Evolutionary conservation across 441 rosid genomes (phyloP).

Genomic region (Gossypium gossypioides): DNA sequence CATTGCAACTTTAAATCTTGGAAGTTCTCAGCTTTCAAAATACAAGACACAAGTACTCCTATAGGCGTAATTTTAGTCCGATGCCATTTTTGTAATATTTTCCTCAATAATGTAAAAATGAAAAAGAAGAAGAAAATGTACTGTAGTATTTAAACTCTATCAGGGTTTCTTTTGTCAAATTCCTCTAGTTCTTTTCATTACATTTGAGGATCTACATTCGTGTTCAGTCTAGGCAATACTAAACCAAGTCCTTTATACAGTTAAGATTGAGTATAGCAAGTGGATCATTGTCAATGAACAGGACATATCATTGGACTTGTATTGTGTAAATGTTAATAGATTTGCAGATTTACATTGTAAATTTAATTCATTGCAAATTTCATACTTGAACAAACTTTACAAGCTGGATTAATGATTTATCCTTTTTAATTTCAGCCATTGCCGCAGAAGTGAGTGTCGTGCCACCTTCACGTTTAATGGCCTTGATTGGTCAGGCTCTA

Average conservation of each 20-base stretch:
- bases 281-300: not conserved
- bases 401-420: not conserved
- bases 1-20: not conserved
- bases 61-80: not conserved
- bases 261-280: not conserved
- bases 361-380: not conserved
- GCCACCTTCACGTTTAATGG: constrained; percentile 97
- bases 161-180: not conserved
- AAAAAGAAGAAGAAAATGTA: not conserved
- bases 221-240: not conserved
- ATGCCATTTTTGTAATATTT: not conserved
- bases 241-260: not conserved
- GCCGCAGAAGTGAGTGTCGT: constrained; percentile 93
- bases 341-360: not conserved
- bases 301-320: not conserved
- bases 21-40: not conserved
- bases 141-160: not conserved
- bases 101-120: not conserved
- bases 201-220: not conserved
- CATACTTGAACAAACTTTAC: not conserved
- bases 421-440: constrained; percentile 41
- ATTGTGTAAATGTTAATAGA: not conserved
- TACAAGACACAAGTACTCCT: not conserved
- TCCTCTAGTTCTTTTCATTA: not conserved
- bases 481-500: constrained; percentile 90